Percentiles rank a stretch among this genome's conserved stretches.
These are phyloP conservation scores for Phytopythium montanum DNA, from an alignment of 352 stramenopile species.

Conservation along the genomic window DNA sequence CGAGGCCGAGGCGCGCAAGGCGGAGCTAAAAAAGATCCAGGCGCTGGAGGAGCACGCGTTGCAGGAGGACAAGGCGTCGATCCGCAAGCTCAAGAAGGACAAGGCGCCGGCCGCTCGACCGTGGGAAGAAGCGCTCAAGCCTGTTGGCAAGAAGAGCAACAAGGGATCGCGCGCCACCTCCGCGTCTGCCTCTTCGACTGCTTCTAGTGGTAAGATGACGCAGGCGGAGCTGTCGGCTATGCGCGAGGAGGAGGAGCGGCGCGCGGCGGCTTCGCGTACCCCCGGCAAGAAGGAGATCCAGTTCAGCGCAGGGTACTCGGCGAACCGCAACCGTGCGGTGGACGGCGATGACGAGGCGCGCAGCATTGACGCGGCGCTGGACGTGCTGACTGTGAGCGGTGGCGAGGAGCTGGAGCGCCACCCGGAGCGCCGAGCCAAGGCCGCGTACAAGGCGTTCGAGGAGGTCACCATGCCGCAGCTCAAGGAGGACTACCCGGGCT, in stretches of 20 bases:
- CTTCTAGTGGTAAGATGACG: conserved; percentile 42
- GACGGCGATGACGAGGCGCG: conserved; percentile 45
- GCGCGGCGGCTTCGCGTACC: conserved; percentile 18
- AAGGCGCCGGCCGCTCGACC: conserved; percentile 35
- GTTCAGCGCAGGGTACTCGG: conserved; percentile 46
- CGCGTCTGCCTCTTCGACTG: conserved; percentile 2
- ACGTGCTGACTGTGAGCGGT: conserved; percentile 46
- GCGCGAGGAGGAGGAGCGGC: conserved; percentile 38
- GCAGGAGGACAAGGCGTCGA: conserved; percentile 57
- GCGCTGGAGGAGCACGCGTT: conserved; percentile 56
- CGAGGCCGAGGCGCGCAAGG: conserved; percentile 44
- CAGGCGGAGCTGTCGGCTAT: conserved; percentile 44
- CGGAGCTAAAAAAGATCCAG: conserved; percentile 67
- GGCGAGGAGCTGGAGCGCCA: conserved; percentile 59
- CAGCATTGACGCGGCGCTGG: conserved; percentile 60
- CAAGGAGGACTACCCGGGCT: conserved; percentile 59
- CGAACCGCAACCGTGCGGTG: conserved; percentile 57
- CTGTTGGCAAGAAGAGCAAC: conserved; percentile 64
- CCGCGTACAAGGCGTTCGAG: conserved; percentile 79
- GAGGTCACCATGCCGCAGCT: conserved; percentile 68
- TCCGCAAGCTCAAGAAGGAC: conserved; percentile 71
- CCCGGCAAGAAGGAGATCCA: conserved; percentile 60
- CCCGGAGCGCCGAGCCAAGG: conserved; percentile 67
- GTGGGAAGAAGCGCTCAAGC: conserved; percentile 68
- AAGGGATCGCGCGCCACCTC: conserved; percentile 37